phyloP scores from a whole-genome alignment of 495 filamentous ascomycete species.

The Neurospora sp. region DNA sequence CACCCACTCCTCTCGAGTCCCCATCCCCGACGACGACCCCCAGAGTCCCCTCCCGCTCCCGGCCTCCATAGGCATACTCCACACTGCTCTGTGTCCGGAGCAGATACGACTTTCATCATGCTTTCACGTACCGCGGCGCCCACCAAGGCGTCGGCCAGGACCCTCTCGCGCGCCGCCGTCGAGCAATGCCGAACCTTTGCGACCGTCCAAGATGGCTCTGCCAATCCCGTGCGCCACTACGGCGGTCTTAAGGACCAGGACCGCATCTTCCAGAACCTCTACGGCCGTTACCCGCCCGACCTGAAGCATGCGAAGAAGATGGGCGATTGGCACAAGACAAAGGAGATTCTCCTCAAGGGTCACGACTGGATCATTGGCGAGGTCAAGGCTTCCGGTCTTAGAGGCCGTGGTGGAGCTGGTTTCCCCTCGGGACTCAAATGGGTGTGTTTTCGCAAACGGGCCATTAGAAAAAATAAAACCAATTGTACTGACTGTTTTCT shows the following conservation, averaged over 20 bases:
- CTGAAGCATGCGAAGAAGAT: slow-evolving; percentile 93
- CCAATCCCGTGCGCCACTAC: slow-evolving; percentile 52
- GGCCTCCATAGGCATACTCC: slow-evolving; percentile 30
- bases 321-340: slow-evolving; percentile 98
- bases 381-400: slow-evolving; percentile 89
- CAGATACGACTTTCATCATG: slow-evolving; percentile 30
- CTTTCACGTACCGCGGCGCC: slow-evolving; percentile 39
- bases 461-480: background rate
- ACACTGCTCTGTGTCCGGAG: slow-evolving; percentile 34
- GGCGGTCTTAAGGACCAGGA: slow-evolving; percentile 91
- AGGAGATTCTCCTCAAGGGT: slow-evolving; percentile 93
- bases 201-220: slow-evolving; percentile 80
- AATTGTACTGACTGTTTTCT: slow-evolving; percentile 16
- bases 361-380: slow-evolving; percentile 98
- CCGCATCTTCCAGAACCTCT: slow-evolving; percentile 97
- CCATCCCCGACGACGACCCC: slow-evolving; percentile 1
- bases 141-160: slow-evolving; percentile 32
- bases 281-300: slow-evolving; percentile 82
- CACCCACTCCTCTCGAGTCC: slow-evolving; percentile 1
- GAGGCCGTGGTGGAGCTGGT: slow-evolving; percentile 93
- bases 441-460: slow-evolving; percentile 42
- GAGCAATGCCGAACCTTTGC: slow-evolving; percentile 47
- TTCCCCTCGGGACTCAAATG: slow-evolving; percentile 99
- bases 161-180: slow-evolving; percentile 27
- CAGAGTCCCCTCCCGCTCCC: slow-evolving; percentile 6